Conservation (phyloP, 495 filamentous ascomycete species). For the Neurospora africana region DNA sequence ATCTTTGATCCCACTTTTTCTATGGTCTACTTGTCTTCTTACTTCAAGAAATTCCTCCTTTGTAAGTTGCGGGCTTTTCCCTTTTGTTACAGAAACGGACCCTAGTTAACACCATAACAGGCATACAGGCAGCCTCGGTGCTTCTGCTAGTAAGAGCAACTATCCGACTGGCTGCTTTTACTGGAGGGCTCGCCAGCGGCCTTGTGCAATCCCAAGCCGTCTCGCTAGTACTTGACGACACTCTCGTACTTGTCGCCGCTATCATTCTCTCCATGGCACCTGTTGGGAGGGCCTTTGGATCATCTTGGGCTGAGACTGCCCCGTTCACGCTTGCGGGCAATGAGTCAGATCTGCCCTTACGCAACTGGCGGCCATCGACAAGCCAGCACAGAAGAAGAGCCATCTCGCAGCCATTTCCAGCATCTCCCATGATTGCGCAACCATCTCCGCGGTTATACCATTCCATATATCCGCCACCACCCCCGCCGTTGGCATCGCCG, state of each 20-base stretch:
- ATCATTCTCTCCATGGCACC: slow-evolving; percentile 17
- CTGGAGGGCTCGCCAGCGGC: slow-evolving; percentile 13
- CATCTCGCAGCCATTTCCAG: slow-evolving; percentile 4
- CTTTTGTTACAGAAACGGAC: neutral
- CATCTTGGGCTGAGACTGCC: slow-evolving; percentile 21
- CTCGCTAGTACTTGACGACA: slow-evolving; percentile 28
- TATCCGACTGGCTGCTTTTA: slow-evolving; percentile 24
- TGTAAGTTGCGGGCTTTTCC: slow-evolving; percentile 15
- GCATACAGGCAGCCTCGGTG: slow-evolving; percentile 16
- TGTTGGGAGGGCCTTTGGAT: slow-evolving; percentile 18
- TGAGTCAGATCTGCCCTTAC: neutral
- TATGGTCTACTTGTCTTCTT: slow-evolving; percentile 20
- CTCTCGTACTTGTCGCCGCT: slow-evolving; percentile 23
- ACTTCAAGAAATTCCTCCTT: slow-evolving; percentile 25
- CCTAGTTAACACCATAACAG: slow-evolving; percentile 7
- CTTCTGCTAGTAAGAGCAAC: slow-evolving; percentile 26
- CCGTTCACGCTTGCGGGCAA: slow-evolving; percentile 3
- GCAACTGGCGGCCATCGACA: neutral
- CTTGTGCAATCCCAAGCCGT: slow-evolving; percentile 19
- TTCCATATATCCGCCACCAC: neutral
- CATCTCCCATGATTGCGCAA: neutral
- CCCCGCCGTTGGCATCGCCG: slow-evolving; percentile 7
- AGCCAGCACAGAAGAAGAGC: neutral
- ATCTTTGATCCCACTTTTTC: slow-evolving; percentile 21
- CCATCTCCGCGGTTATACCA: neutral